A percentile compares a stretch with the other conserved stretches of the same genome.
Evolutionary conservation across 306 rosid genomes (phyloP).

Genomic region (Alnus rubra): DNA sequence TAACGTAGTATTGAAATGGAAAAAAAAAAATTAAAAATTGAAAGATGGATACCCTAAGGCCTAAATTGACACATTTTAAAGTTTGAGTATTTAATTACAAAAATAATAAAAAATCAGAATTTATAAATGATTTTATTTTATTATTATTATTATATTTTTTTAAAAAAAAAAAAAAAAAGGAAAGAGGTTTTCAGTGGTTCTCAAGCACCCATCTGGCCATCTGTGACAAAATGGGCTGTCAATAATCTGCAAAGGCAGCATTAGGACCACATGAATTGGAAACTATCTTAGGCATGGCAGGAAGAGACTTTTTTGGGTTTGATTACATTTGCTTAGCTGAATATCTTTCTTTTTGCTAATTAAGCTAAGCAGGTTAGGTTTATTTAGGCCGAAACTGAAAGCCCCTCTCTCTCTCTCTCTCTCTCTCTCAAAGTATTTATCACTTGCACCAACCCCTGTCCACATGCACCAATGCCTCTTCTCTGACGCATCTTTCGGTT

Average conservation of each 20-base stretch:
- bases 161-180: too few relatives aligned
- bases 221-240: constrained; percentile 8
- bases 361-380: constrained; percentile 44
- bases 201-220: constrained; percentile 8
- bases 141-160: too few relatives aligned
- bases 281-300: constrained; percentile 38
- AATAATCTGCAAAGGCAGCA: neutral
- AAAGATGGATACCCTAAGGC: too few relatives aligned
- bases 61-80: too few relatives aligned
- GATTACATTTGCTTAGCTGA: constrained; percentile 36
- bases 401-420: too few relatives aligned
- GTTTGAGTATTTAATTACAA: too few relatives aligned
- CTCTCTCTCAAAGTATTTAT: constrained; percentile 33
- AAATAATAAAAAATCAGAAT: too few relatives aligned
- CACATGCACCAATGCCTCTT: neutral
- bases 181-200: neutral
- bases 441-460: constrained; percentile 32
- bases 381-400: too few relatives aligned
- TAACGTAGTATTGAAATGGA: too few relatives aligned
- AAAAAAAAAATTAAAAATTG: too few relatives aligned
- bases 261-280: constrained; percentile 1
- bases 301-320: constrained; percentile 39
- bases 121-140: too few relatives aligned
- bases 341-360: constrained; percentile 41
- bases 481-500: constrained; percentile 13